Evolutionary conservation across 108 stramenopile genomes (phyloP), one percentile per base, ranked within the genome.

Genomic region (Fragilaria radians): DNA sequence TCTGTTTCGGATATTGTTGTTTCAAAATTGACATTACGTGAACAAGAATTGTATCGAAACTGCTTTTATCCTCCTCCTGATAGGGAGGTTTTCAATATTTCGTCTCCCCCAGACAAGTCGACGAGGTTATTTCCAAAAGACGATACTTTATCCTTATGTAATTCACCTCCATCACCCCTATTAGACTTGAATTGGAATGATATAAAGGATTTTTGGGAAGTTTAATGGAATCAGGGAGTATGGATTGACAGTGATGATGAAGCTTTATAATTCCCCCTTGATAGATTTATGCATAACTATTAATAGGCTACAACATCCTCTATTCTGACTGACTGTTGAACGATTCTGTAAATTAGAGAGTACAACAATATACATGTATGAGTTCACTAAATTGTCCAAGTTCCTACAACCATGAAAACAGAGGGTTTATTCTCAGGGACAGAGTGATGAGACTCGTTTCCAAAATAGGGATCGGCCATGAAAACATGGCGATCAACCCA

Each of bases 21-120:
- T 18, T 64, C 72, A 54, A 57, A 76, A 36, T 58, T 81, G 24
- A 54, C 52, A 24, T 57, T 56, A 46, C 19, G 25, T 4, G 68
- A 73, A 22, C 65, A 74, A 2, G 71, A 76, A 11, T 26, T 70
- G 21, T 81, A 81, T 65, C 68, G 76, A 7, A 54, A 65, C n/a
- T 74, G 73, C 34, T 81, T 76, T 53, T 48, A 76, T 30, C 80
- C 80, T 11, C 80, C 80, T 3, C 36, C 7, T 42, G 7, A 7
- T 14, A 42, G 36, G 14, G 11, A 42, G 14, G 36, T 42, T 7
- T 11, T 7, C 36, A 42, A 42, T 14, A 42, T 14, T 7, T 11
- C n/a, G 36, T 42, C 36, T 7, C 36, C 7, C 7, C 36, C 36
- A 42, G 36, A 7, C 7, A 11, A 14, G 36, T 42, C 11, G 36